Conservation (phyloP, 2,329 filamentous ascomycete species). For the Karstenula rhodostoma region DNA sequence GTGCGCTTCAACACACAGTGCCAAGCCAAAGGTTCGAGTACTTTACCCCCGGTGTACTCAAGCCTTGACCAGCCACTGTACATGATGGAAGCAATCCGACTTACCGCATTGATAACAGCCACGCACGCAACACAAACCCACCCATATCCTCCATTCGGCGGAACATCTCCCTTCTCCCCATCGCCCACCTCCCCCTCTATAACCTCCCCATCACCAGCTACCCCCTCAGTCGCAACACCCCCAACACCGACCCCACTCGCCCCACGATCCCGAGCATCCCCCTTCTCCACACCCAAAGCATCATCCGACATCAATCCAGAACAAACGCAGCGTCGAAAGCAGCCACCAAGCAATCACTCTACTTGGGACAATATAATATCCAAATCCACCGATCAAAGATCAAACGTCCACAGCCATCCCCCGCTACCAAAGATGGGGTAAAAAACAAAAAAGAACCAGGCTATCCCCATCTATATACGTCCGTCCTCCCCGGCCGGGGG, state of each 20-base stretch:
- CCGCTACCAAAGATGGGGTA: neutral
- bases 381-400: too few relatives aligned
- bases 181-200: constrained; percentile 15
- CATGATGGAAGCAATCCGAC: constrained; percentile 19
- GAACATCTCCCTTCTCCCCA: constrained; percentile 46
- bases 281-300: neutral
- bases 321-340: too few relatives aligned
- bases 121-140: constrained; percentile 61
- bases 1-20: too few relatives aligned
- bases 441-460: neutral
- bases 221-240: neutral
- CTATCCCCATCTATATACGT: too few relatives aligned
- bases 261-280: neutral
- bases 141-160: constrained; percentile 69
- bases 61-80: too few relatives aligned
- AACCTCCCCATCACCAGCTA: neutral
- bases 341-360: too few relatives aligned
- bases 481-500: too few relatives aligned
- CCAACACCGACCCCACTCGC: neutral
- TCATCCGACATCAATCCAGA: constrained; percentile 1
- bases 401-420: too few relatives aligned
- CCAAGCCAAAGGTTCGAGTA: too few relatives aligned
- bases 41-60: too few relatives aligned
- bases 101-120: constrained; percentile 46
- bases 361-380: too few relatives aligned